phyloP scores from a whole-genome alignment of 2,329 filamentous ascomycete species.

The Stachybotrys chartarum region DNA sequence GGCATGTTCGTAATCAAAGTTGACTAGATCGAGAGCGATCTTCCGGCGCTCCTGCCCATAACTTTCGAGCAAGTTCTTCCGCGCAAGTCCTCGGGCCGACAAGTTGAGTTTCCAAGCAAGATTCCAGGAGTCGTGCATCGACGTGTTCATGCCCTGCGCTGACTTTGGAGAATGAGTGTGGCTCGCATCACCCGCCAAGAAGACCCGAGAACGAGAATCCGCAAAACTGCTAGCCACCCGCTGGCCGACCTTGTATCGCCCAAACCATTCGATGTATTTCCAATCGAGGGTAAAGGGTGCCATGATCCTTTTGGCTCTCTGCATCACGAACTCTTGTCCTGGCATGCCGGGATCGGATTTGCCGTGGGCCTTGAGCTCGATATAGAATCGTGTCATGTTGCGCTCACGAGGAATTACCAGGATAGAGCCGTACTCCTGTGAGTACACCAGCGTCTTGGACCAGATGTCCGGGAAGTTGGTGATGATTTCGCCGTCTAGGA shows the following conservation, averaged over 20 bases:
- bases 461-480: slow-evolving; percentile 70
- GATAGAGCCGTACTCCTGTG: slow-evolving; percentile 59
- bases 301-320: slow-evolving; percentile 54
- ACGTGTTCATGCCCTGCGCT: slow-evolving; percentile 61
- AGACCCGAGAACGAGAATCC: slow-evolving; percentile 54
- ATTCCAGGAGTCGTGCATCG: slow-evolving; percentile 57
- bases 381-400: slow-evolving; percentile 62
- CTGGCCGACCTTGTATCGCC: slow-evolving; percentile 64
- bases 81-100: slow-evolving; percentile 47
- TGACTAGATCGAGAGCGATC: slow-evolving; percentile 51
- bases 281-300: slow-evolving; percentile 49
- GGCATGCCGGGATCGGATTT: slow-evolving; percentile 32
- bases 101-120: slow-evolving; percentile 45
- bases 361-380: slow-evolving; percentile 43
- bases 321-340: slow-evolving; percentile 63
- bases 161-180: slow-evolving; percentile 69
- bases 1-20: slow-evolving; percentile 52
- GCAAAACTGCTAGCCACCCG: slow-evolving; percentile 64
- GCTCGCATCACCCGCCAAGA: slow-evolving; percentile 63
- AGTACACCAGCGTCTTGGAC: slow-evolving; percentile 65
- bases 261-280: slow-evolving; percentile 63
- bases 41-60: slow-evolving; percentile 58
- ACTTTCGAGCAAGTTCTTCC: slow-evolving; percentile 46
- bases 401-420: slow-evolving; percentile 68
- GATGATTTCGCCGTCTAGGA: slow-evolving; percentile 62